Conservation (phyloP, 2,329 filamentous ascomycete genomes). For the Aspergillus amoenus region DNA sequence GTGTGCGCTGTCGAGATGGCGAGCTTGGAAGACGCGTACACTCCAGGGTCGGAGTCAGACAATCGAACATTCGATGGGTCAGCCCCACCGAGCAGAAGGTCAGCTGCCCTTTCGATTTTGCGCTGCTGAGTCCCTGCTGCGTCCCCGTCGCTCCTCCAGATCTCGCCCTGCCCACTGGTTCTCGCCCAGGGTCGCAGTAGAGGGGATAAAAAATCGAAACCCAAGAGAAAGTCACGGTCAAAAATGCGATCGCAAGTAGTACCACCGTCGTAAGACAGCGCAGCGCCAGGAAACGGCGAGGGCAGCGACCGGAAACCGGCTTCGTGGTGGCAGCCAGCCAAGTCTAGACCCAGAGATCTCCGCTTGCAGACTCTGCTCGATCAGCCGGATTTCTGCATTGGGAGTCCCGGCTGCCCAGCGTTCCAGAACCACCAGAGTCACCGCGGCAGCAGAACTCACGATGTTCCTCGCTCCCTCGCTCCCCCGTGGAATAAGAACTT, state of each 20-base stretch:
- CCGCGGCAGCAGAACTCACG: not conserved
- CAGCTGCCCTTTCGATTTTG: slow-evolving; percentile 19
- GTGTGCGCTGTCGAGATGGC: not conserved
- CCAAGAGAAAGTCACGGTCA: not conserved
- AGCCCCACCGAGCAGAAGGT: slow-evolving; percentile 17
- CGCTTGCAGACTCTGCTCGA: slow-evolving; percentile 25
- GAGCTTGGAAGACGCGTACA: slow-evolving; percentile 1
- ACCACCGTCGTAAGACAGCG: not conserved
- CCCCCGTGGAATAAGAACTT: not conserved
- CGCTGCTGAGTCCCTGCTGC: not conserved
- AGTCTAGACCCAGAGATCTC: slow-evolving; percentile 21
- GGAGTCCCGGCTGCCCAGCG: slow-evolving; percentile 14
- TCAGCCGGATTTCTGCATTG: slow-evolving; percentile 24
- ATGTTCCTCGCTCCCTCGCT: slow-evolving; percentile 8
- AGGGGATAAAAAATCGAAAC: not conserved
- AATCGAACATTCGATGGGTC: slow-evolving; percentile 22
- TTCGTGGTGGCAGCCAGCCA: not conserved
- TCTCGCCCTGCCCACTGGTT: no score
- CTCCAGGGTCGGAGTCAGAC: not conserved
- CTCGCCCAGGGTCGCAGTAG: no score
- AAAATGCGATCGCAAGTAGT: not conserved
- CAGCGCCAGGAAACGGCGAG: not conserved
- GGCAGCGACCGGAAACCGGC: not conserved
- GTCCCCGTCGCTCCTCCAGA: no score
- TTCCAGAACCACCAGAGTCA: not conserved